Base-by-base conservation (phyloP, 768 basidiomycete species). In the Hypholoma sublateritium region DNA sequence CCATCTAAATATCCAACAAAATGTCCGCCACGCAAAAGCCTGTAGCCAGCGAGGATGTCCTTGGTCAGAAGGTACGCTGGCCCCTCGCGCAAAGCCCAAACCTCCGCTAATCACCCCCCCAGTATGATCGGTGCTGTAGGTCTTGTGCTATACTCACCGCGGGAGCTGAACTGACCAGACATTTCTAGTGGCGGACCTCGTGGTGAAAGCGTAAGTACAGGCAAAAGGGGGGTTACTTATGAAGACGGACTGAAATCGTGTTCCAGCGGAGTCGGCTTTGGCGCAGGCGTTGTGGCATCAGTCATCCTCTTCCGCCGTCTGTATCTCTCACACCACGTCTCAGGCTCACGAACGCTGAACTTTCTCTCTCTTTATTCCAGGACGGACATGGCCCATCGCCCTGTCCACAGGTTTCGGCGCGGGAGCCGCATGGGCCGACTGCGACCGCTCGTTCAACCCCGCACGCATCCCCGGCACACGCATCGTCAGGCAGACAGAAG, bases 381-480 rank as follows among this genome's bases (percentile, higher is more conserved):
- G 93, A 78, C 90, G 94, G 57, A 89, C 89, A 68, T 96, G 93
- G 92, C 93, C 93, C 44, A 86, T 96, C 62, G 86, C 90, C 28
- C 82, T 95, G 55, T 79, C 88, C 14, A 90, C 91, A 5, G 93
- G 93, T 35, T 94, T 95, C 69, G 93, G 93, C 34, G 81, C 86
- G 39, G 93, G 93, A 42, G 85, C 86, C 51, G 92, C 93, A 25
- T 95, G 93, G 69, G 87, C 91, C 28, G 93, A 95, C 80, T 95
- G 93, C 74, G 91, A 96, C 75, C 85, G 93, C 49, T 88, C 89
- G 14, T 96, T 95, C 84, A 94, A 94, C 75, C 89, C 92, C 17
- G 88, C 93, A 47, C 83, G 93, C 65, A 83, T 94, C 70, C 87
- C 93, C 17, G 93, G 93, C 58, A 89, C 88, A 44, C 84, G 89